Evolutionary conservation across 768 basidiomycete species (phyloP), one percentile per base, ranked within the genome.

Genomic region (Ramaria sp.): DNA sequence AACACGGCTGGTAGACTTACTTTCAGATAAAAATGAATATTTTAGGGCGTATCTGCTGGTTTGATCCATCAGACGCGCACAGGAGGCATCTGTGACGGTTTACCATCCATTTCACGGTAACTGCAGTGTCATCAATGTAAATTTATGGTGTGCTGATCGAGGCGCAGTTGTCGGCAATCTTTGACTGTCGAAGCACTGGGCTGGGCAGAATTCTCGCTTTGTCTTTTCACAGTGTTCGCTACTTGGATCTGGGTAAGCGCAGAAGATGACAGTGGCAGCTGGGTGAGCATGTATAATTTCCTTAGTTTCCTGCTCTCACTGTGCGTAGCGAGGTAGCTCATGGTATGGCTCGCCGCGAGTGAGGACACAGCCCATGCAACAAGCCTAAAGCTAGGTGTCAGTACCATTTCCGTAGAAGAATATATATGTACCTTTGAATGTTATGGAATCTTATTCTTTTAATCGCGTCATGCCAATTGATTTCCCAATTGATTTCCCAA

Each of bases 131-230:
- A 25, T 48, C 7, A 13, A 20, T n/a, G 20, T 41, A 41, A 1
- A 16, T 41, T 15, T 20, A 41, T 4, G 38, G 8, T 22, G 39
- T n/a, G 1, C 20, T 41, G 44, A n/a, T 22, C 36, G 27, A 32
- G 47, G 52, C 58, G 57, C 58, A 84, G 79, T 59, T 89, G 88
- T 67, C 74, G 83, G 59, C 81, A 87, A 64, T 78, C 78, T 1
- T 68, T 88, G 57, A 85, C 85, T 4, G 80, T 87, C 6, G 83
- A 85, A 65, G 81, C 81, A 0, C 63, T 88, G 15, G 85, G 83
- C 4, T 88, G 87, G 86, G 78, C 82, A 48, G 84, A 86, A 59
- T 81, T 87, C 57, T 76, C 73, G 6, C 64, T 89, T 18, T 82
- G 82, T 61, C 52, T 73, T 10, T 52, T 81, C 57, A 78, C 83